Conservation (phyloP, 176 grass and related monocot species). For the Cymbopogon citratus region DNA sequence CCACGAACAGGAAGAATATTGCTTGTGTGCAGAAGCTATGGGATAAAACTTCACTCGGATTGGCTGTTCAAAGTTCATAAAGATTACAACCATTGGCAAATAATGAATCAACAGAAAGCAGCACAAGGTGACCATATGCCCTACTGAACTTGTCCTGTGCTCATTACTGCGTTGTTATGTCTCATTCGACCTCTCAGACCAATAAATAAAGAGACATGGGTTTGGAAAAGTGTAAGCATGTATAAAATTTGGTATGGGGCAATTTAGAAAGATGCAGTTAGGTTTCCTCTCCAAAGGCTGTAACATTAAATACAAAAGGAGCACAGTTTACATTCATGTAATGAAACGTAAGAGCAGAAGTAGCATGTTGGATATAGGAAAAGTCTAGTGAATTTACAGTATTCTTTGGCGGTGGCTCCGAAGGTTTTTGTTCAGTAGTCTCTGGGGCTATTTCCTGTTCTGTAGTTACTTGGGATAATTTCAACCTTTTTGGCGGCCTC, state of each 20-base stretch:
- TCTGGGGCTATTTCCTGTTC: neutral
- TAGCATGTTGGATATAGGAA: neutral
- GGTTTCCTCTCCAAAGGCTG: neutral
- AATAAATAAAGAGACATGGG: neutral
- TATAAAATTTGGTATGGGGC: neutral
- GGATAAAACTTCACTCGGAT: neutral
- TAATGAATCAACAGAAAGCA: neutral
- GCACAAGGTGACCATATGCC: neutral
- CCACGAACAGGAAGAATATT: neutral
- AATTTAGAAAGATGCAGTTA: neutral
- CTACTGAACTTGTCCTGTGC: neutral
- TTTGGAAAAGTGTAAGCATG: neutral
- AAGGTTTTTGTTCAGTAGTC: constrained; percentile 22
- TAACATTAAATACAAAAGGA: neutral
- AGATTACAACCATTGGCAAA: neutral
- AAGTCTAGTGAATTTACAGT: constrained; percentile 29
- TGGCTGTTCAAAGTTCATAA: neutral
- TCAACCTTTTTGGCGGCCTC: constrained; percentile 42
- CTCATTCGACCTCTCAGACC: neutral
- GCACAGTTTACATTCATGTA: neutral
- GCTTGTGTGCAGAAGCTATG: neutral
- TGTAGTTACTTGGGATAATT: constrained; percentile 21
- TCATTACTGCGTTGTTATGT: neutral
- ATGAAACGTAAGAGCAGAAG: neutral
- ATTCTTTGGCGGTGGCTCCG: constrained; percentile 14